Evolutionary conservation across 73 alveolate species (phyloP).

Genomic region (Blepharisma japonicum): DNA sequence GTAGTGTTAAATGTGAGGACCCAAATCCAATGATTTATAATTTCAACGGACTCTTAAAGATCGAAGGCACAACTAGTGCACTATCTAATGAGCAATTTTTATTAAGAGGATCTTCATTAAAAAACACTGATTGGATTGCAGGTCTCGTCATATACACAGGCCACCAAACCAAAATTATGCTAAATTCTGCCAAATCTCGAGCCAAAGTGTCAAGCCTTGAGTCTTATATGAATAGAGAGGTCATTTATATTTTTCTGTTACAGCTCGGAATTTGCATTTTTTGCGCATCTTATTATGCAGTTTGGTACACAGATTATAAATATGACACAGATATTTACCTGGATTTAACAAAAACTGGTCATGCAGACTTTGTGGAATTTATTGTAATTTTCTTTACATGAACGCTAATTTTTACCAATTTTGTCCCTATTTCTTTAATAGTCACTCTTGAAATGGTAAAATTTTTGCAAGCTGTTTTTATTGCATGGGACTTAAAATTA

Average conservation of each 20-base stretch:
- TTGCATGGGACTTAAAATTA: slow-evolving; percentile 68
- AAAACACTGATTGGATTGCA: slow-evolving; percentile 90
- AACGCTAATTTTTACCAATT: slow-evolving; percentile 75
- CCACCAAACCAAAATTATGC: slow-evolving; percentile 79
- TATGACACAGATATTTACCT: slow-evolving; percentile 8
- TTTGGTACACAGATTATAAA: slow-evolving; percentile 39
- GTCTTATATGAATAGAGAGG: slow-evolving; percentile 45
- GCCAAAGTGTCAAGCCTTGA: slow-evolving; percentile 54
- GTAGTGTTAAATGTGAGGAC: slow-evolving; percentile 50
- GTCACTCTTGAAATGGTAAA: slow-evolving; percentile 90
- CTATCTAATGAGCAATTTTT: slow-evolving; percentile 74
- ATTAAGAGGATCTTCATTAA: slow-evolving; percentile 89
- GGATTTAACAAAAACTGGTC: slow-evolving; percentile 35
- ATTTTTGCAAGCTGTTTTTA: slow-evolving; percentile 75
- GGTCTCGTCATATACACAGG: slow-evolving; percentile 90
- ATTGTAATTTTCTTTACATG: slow-evolving; percentile 60
- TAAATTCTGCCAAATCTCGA: slow-evolving; percentile 59
- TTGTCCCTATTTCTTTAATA: slow-evolving; percentile 86
- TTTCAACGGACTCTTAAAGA: slow-evolving; percentile 60
- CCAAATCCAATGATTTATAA: slow-evolving; percentile 78
- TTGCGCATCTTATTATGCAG: slow-evolving; percentile 46
- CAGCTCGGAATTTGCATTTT: slow-evolving; percentile 55
- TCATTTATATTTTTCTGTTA: slow-evolving; percentile 48
- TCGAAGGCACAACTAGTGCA: slow-evolving; percentile 42
- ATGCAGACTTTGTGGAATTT: slow-evolving; percentile 24